Evolutionary conservation across 495 filamentous ascomycete species (phyloP).

Genomic region (Aspergillus saccharolyticus): DNA sequence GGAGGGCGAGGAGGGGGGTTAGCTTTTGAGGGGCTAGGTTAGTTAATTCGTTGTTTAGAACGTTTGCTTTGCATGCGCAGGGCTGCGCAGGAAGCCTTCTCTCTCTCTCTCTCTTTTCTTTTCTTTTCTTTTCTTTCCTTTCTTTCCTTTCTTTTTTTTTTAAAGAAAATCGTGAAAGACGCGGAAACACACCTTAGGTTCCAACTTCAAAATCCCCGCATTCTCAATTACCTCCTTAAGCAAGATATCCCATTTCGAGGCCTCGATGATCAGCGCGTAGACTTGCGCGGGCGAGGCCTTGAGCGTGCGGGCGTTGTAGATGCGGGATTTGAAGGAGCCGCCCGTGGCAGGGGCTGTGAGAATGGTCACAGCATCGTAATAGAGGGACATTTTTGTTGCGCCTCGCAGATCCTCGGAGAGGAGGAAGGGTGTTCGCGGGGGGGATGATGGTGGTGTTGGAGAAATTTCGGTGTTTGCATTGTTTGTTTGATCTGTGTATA

Average conservation of each 20-base stretch:
- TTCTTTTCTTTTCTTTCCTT: too few relatives aligned
- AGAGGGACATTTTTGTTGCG: conserved; percentile 70
- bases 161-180: too few relatives aligned
- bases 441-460: conserved; percentile 3
- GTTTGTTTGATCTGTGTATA: conserved; percentile 11
- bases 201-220: conserved; percentile 61
- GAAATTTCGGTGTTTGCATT: conserved; percentile 26
- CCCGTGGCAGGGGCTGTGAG: conserved; percentile 56
- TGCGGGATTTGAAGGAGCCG: conserved; percentile 75
- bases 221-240: conserved; percentile 81
- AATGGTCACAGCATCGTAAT: conserved; percentile 79
- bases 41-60: too few relatives aligned
- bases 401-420: too few relatives aligned
- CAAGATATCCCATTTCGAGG: conserved; percentile 82
- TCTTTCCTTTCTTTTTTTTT: too few relatives aligned
- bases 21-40: too few relatives aligned
- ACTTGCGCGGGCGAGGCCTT: conserved; percentile 77
- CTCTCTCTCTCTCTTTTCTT: too few relatives aligned
- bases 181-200: conserved; percentile 96
- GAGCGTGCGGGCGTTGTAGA: conserved; percentile 60
- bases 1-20: conserved; percentile 69
- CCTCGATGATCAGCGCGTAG: conserved; percentile 78
- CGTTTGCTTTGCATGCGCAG: too few relatives aligned
- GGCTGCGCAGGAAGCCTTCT: too few relatives aligned
- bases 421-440: background rate